phyloP scores from a whole-genome alignment of 345 rosid genomes.

The Eucalyptus pumila region DNA sequence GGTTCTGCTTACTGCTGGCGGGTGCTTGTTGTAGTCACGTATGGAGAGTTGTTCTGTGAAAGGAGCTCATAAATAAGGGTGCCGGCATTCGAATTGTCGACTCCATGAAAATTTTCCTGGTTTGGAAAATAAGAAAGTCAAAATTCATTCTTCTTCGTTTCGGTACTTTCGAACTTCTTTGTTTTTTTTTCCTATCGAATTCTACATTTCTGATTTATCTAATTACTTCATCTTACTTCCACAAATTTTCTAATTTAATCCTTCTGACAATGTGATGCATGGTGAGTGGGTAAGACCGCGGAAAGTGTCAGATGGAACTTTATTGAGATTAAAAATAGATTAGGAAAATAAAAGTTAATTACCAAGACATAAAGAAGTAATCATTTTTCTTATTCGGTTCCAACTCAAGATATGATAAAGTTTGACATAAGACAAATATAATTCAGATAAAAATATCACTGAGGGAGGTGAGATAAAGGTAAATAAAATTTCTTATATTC shows the following conservation, averaged over 20 bases:
- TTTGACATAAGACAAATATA: fast-evolving
- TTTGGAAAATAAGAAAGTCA: not conserved
- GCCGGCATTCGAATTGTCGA: not conserved
- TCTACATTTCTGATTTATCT: not conserved
- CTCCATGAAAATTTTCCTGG: not conserved
- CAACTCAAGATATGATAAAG: too few species aligned
- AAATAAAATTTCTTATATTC: too few species aligned
- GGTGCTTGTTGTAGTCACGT: not conserved
- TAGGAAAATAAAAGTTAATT: not conserved
- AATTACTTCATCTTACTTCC: not conserved
- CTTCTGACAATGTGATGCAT: not conserved
- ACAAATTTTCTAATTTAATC: not conserved
- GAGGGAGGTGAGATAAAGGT: too few species aligned
- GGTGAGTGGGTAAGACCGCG: not conserved
- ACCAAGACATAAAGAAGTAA: too few species aligned
- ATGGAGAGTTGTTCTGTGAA: not conserved
- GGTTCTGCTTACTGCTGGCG: not conserved
- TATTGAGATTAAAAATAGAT: not conserved
- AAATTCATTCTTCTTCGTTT: not conserved
- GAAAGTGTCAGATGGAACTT: not conserved
- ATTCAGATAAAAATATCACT: too few species aligned
- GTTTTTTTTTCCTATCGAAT: not conserved
- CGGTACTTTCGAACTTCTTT: not conserved
- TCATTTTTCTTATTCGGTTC: too few species aligned
- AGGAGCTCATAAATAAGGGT: not conserved